phyloP scores from a whole-genome alignment of 140 eudicot genomes.

The Ambrosia hybrid region DNA sequence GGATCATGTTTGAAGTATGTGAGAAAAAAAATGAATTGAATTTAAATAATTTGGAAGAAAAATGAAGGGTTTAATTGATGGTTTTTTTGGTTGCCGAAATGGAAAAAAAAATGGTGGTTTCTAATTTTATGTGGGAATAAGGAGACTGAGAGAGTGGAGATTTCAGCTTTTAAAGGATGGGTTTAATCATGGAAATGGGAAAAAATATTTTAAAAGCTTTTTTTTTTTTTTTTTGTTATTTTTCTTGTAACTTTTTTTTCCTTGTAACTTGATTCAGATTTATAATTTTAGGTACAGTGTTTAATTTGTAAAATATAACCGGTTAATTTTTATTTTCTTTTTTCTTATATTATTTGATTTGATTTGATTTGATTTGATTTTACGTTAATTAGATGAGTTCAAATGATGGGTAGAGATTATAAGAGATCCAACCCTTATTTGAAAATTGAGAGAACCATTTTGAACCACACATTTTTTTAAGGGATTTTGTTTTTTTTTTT shows the following conservation, averaged over 20 bases:
- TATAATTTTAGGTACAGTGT: not conserved
- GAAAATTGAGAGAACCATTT: too few species aligned
- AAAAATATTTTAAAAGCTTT: slow-evolving; percentile 9
- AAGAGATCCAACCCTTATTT: too few species aligned
- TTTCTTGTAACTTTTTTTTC: not conserved
- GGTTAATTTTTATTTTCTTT: not conserved
- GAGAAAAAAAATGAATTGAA: too few species aligned
- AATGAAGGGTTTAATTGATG: too few species aligned
- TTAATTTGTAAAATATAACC: not conserved
- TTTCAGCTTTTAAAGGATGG: slow-evolving; percentile 43
- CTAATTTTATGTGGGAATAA: slow-evolving; percentile 19
- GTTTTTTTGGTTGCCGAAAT: too few species aligned
- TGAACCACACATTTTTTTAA: too few species aligned
- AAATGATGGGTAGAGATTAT: too few species aligned
- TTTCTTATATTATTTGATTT: too few species aligned
- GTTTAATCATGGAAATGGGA: slow-evolving; percentile 29
- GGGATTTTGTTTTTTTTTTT: too few species aligned
- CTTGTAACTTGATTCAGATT: not conserved
- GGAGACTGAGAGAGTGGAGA: slow-evolving; percentile 38
- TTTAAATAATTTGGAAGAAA: too few species aligned
- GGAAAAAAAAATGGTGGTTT: not conserved
- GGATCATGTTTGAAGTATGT: slow-evolving; percentile 11
- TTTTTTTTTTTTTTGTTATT: not conserved
- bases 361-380: too few species aligned
- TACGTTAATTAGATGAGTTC: too few species aligned